Evolutionary conservation across 345 rosid genomes (phyloP), one percentile per base, ranked within the genome.

Genomic region (Aquilaria yunnanensis): DNA sequence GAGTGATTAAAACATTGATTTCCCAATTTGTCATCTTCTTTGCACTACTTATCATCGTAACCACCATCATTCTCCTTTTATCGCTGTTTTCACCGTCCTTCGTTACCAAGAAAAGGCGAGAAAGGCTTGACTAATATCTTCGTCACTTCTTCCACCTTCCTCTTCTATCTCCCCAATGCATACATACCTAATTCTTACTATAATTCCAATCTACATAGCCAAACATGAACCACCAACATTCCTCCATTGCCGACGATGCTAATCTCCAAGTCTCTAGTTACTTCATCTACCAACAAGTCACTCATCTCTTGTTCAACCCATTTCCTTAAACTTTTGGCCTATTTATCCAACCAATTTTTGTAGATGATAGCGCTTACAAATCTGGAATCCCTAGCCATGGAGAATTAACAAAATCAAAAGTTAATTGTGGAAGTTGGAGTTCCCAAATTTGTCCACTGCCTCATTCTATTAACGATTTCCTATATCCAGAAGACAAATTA

Each of bases 201-300:
- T 50, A 50, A 50, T 50, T 50, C 53, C 2, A 1, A 1, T 14
- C 53, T 7, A 7, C 29, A 9, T 30, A 5, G 30, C 2, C 12
- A 5, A 23, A 10, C n/a, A 59, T 59, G 34, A 59, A n/a, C 50
- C 29, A 7, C 30, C 66, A 52, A 12, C 23, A 11, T 14, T 7
- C 9, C 9, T 6, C 57, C 56, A 16, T 56, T 58, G 80, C 75
- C 68, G 84, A 74, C 10, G 84, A 23, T 23, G 23, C 23, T 1
- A 23, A 82, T 34, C 64, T 85, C 46, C 92, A 92, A 63, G 60
- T 86, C 31, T 95, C 92, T 7, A 70, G 78, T n/a, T 87, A 73
- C 63, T 92, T 87, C 64, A 62, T 76, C 52, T 89, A 92, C 13
- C 4, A 55, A 83, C 46, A 80, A 76, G 23, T 64, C 76, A 46